A percentile compares a stretch with the other conserved stretches of the same genome.
phyloP scores from a whole-genome alignment of 2,329 filamentous ascomycete species.

The Alternaria ethzedia region DNA sequence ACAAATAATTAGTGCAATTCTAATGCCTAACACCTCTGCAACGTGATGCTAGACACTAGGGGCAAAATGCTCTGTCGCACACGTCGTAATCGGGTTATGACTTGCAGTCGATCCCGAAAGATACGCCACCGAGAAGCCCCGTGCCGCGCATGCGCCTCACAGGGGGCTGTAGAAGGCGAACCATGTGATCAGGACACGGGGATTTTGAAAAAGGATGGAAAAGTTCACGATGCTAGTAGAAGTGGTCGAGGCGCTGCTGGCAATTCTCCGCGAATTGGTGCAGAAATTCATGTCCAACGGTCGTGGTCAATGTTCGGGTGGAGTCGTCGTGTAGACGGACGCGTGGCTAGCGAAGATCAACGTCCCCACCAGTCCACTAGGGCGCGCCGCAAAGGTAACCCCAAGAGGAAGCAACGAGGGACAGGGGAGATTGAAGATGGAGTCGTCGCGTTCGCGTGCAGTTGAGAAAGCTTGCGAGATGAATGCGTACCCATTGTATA shows the following conservation, averaged over 20 bases:
- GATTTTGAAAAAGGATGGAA: not conserved
- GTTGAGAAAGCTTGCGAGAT: not conserved
- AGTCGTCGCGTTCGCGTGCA: slow-evolving; percentile 1
- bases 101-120: slow-evolving; percentile 14
- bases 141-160: slow-evolving; percentile 2
- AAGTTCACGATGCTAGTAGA: not conserved
- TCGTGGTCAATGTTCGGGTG: slow-evolving; percentile 5
- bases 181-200: not conserved
- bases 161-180: not conserved
- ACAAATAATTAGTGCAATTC: no score
- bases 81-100: slow-evolving; percentile 14
- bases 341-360: slow-evolving; percentile 19
- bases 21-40: no score
- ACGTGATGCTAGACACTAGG: no score
- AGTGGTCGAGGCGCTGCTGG: not conserved
- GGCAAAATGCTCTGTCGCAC: slow-evolving; percentile 7
- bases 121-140: slow-evolving; percentile 10
- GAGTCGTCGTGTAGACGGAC: slow-evolving; percentile 13
- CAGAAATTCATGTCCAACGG: slow-evolving; percentile 6
- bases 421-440: slow-evolving; percentile 11
- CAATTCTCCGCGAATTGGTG: not conserved
- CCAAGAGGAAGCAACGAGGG: slow-evolving; percentile 3
- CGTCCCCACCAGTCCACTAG: slow-evolving; percentile 9
- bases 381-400: slow-evolving; percentile 10
- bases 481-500: not conserved